These are phyloP conservation scores for Tricholoma bakamatsutake DNA, from an alignment of 768 basidiomycete genomes.

Conservation along the genomic window DNA sequence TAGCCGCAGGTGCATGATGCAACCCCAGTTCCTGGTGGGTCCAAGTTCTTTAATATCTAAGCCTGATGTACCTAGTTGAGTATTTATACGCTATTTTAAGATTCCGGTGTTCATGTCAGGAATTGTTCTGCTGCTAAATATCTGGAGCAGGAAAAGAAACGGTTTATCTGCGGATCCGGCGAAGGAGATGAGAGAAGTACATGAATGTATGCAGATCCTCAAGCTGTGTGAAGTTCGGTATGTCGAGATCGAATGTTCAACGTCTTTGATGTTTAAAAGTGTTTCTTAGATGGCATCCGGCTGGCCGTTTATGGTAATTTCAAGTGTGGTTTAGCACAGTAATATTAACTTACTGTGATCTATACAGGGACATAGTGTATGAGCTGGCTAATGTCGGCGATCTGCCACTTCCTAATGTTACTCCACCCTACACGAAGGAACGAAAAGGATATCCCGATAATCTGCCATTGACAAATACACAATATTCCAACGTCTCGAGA, in stretches of 20 bases:
- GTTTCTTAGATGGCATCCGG: conserved; percentile 30
- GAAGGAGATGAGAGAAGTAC: conserved; percentile 51
- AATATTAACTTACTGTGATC: conserved; percentile 21
- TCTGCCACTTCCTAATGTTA: conserved; percentile 55
- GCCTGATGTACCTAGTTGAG: not conserved
- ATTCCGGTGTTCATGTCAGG: conserved; percentile 31
- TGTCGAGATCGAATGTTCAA: not conserved
- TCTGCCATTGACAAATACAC: not conserved
- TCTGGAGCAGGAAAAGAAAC: conserved; percentile 44
- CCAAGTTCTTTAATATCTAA: not conserved
- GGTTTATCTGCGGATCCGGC: conserved; percentile 32
- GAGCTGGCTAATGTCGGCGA: conserved; percentile 70
- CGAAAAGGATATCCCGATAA: not conserved
- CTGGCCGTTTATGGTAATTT: conserved; percentile 39
- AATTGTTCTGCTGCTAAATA: conserved; percentile 50
- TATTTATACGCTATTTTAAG: conserved; percentile 17
- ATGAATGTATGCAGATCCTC: conserved; percentile 55
- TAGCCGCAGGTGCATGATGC: conserved; percentile 26
- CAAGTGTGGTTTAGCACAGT: not conserved
- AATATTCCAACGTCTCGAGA: not conserved
- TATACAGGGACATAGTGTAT: conserved; percentile 60
- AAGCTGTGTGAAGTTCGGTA: conserved; percentile 31
- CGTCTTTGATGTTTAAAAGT: not conserved
- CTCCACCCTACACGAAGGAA: conserved; percentile 37
- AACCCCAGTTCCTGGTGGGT: conserved; percentile 27